Evolutionary conservation across 2,329 filamentous ascomycete species (phyloP), one percentile per base, ranked within the genome.

Genomic region (Dendryphion nanum): DNA sequence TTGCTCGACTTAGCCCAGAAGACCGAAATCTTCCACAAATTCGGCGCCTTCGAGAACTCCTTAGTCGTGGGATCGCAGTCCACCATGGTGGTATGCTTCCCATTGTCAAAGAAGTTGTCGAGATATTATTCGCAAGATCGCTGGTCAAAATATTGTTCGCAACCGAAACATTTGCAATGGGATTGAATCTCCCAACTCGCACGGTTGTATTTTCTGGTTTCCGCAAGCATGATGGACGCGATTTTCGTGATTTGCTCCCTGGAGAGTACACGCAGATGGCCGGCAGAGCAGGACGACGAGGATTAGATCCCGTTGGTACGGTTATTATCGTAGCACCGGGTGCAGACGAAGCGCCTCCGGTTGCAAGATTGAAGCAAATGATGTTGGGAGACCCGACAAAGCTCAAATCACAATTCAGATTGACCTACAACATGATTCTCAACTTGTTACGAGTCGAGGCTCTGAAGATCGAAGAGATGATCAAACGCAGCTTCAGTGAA

Each of bases 221-320:
- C 66, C 82, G 93, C 35, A 98, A 98, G 64, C 91, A 96, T 50
- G 93, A 98, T 58, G 93, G 93, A 5, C 86, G 93, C 52, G 81
- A 81, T 4, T 97, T 97, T 71, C 79, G 93, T 49, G 93, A 96
- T 59, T 74, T 98, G 0, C 75, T 95, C 0, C 90, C 93, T 0
- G 93, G 93, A 13, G 93, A 98, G 63, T 98, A 98, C 62, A 98
- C 93, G 2, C 93, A 98, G 57, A 98, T 98, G 93, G 91, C 93
- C 17, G 93, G 93, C 21, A 81, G 93, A 70, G 93, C 93, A 36
- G 93, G 93, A 34, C 84, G 93, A 55, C 82, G 93, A 75, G 93
- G 93, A 53, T 78, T 97, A 12, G 93, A 98, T 62, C 83, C 85
- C 4, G 89, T 96, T 16, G 93, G 93, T 2, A 93, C 86, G 5